Base-by-base conservation (phyloP, 331 rosid genomes). In the Malus hybrid region DNA sequence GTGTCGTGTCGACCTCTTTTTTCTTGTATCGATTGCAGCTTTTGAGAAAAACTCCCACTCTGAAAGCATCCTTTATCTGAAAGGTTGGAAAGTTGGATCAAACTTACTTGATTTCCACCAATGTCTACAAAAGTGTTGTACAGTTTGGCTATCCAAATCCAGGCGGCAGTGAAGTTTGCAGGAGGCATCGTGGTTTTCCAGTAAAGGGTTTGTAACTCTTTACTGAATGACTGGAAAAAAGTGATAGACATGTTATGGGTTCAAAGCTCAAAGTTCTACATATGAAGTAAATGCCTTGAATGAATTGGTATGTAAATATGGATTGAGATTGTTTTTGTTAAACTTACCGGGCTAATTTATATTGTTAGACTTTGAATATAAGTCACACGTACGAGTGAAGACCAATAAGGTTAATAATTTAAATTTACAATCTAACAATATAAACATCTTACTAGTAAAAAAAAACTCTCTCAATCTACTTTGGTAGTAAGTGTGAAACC, bases 1-100 rank as follows among this genome's bases (percentile, higher is more conserved):
- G 73, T 66, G 76, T 34, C 79, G 69, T 70, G 70, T 65, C 29
- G 55, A 32, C 67, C 56, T 74, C 71, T 34, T 48, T 12, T 46
- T 39, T 1, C 44, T 63, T 44, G 56, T 60, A 65, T 57, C 7
- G 50, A 42, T 74, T 70, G 50, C 76, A 84, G 79, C 69, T 68
- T 80, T 60, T 68, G n/a, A 20, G 55, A 64, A 80, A 52, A 9
- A 15, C 20, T 69, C 64, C 27, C 22, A 32, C 18, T 15, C 72
- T 65, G 28, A 52, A 54, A 57, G 33, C 14, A 42, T 14, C 29
- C 24, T 32, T 16, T 64, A 7, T 18, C 69, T 18, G 24, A 18
- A 64, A 28, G 33, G 31, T 13, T 14, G 34, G 66, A 61, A 27
- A 62, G 67, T 62, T 62, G 18, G 10, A 62, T 7, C 18, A 27